Evolutionary conservation across 2,329 filamentous ascomycete species (phyloP).

Genomic region (Rhynchosporium secalis): DNA sequence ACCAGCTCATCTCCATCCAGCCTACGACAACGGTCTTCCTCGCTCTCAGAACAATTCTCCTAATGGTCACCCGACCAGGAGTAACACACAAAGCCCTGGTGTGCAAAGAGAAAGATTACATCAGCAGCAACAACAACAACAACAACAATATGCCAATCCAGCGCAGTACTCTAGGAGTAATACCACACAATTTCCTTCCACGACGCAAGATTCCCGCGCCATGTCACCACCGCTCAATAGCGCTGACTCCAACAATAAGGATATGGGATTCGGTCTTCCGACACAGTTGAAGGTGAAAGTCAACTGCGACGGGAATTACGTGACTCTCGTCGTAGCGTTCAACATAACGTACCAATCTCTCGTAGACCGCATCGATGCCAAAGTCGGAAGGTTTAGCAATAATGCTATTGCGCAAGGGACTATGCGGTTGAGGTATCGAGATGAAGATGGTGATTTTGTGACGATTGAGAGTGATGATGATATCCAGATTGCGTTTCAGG

Average conservation of each 20-base stretch:
- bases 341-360: constrained; percentile 94
- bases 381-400: constrained; percentile 81
- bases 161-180: constrained; percentile 41
- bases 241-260: constrained; percentile 40
- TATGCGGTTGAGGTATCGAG: constrained; percentile 84
- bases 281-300: constrained; percentile 95
- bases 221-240: constrained; percentile 48
- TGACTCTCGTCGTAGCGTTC: constrained; percentile 93
- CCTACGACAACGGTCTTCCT: constrained; percentile 63
- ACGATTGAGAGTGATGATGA: constrained; percentile 95
- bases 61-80: constrained; percentile 63
- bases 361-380: constrained; percentile 93
- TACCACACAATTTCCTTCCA: constrained; percentile 36
- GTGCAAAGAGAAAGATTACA: constrained; percentile 60
- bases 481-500: constrained; percentile 91
- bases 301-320: constrained; percentile 86
- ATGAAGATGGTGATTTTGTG: constrained; percentile 90
- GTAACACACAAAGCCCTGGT: constrained; percentile 70
- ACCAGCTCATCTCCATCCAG: constrained; percentile 64
- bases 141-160: constrained; percentile 38
- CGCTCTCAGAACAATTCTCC: constrained; percentile 84
- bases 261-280: constrained; percentile 51
- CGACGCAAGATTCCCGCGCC: constrained; percentile 39
- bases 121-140: constrained; percentile 47
- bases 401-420: constrained; percentile 80